These are phyloP conservation scores for Linum tenue DNA, from an alignment of 345 rosid species.

Conservation along the genomic window DNA sequence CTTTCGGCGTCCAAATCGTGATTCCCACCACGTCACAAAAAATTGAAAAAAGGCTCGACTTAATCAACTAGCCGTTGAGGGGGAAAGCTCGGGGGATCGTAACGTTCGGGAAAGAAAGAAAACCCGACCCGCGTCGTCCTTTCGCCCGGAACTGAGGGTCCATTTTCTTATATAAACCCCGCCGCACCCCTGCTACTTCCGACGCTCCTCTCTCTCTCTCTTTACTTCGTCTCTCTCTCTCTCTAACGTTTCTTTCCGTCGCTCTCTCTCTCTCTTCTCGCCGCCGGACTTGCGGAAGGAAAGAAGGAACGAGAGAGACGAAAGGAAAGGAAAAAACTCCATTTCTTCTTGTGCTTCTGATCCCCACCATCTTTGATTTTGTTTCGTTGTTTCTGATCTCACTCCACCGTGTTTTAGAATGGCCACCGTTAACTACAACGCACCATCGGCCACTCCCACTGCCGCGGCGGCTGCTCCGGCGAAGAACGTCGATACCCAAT, in stretches of 20 bases:
- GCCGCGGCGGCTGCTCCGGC: conserved; percentile 25
- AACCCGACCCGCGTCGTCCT: conserved; percentile 7
- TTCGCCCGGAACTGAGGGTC: background rate
- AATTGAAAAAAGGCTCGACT: too few relatives aligned
- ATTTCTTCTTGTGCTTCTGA: too few relatives aligned
- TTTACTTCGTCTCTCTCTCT: too few relatives aligned
- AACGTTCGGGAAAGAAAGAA: too few relatives aligned
- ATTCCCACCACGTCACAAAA: too few relatives aligned
- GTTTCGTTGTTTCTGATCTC: too few relatives aligned
- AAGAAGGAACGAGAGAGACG: background rate
- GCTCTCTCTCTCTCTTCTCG: conserved; percentile 11
- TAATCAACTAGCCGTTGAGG: too few relatives aligned
- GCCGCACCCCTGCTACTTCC: background rate
- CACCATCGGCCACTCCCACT: conserved; percentile 45
- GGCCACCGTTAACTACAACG: conserved; percentile 67
- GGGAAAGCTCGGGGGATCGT: too few relatives aligned
- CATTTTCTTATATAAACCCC: conserved; percentile 12
- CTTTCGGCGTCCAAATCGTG: too few relatives aligned
- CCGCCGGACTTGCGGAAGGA: background rate
- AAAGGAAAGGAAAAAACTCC: background rate
- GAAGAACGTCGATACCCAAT: conserved; percentile 63
- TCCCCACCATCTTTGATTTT: too few relatives aligned
- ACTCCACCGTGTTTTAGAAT: conserved; percentile 6
- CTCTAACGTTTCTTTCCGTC: too few relatives aligned
- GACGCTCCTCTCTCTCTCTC: background rate